These are phyloP conservation scores for Castanea sativa DNA, from an alignment of 306 rosid genomes.

Conservation along the genomic window DNA sequence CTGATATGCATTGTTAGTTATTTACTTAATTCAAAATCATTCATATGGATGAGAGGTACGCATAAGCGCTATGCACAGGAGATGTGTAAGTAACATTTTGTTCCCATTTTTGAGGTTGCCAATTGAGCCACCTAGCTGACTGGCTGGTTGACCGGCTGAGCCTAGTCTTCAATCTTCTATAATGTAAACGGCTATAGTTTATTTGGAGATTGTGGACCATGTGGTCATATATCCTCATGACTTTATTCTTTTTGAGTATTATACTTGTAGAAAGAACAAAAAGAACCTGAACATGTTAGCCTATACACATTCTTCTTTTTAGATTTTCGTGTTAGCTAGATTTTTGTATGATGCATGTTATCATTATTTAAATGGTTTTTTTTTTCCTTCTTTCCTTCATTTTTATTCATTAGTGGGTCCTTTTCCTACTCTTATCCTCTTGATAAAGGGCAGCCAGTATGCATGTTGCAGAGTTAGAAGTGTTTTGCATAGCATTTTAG, in stretches of 20 bases:
- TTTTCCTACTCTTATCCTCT: background rate
- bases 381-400: background rate
- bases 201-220: constrained; percentile 13
- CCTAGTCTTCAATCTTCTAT: background rate
- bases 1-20: too few species aligned
- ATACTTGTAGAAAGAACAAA: constrained; percentile 19
- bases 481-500: background rate
- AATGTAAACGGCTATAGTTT: background rate
- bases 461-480: background rate
- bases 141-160: background rate
- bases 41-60: too few species aligned
- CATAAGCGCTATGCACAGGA: too few species aligned
- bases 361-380: background rate
- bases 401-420: background rate
- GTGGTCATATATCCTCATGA: constrained; percentile 7
- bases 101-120: background rate
- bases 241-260: constrained; percentile 13
- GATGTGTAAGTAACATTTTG: too few species aligned
- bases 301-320: constrained; percentile 4
- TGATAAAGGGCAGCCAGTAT: background rate
- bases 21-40: too few species aligned
- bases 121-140: background rate
- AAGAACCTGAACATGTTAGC: constrained; percentile 13
- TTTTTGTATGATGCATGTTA: background rate
- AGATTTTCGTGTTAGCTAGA: constrained; percentile 8